Evolutionary conservation across 2,329 filamentous ascomycete genomes (phyloP).

Genomic region (Sarocladiaceae sp.): DNA sequence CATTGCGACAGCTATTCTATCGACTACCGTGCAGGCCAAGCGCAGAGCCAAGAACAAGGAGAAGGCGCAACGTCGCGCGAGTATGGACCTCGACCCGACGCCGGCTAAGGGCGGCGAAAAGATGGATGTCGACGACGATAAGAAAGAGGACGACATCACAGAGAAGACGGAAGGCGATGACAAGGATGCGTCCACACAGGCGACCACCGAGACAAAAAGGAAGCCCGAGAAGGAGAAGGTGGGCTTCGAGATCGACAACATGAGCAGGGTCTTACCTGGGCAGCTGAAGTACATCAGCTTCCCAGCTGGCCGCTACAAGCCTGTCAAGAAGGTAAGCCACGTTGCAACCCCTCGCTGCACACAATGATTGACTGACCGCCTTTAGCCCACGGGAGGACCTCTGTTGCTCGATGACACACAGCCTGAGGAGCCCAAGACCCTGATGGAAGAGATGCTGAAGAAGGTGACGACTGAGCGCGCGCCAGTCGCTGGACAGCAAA

Average conservation of each 20-base stretch:
- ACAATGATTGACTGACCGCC: slow-evolving; percentile 17
- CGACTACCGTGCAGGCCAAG: slow-evolving; percentile 94
- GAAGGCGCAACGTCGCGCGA: slow-evolving; percentile 72
- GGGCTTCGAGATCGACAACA: slow-evolving; percentile 93
- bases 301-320: slow-evolving; percentile 82
- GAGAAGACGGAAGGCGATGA: slow-evolving; percentile 58
- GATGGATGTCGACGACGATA: slow-evolving; percentile 78
- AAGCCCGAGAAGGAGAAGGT: slow-evolving; percentile 94
- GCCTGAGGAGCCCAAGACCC: slow-evolving; percentile 68
- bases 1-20: slow-evolving; percentile 91
- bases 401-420: slow-evolving; percentile 83
- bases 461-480: slow-evolving; percentile 63
- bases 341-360: neutral
- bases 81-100: slow-evolving; percentile 87
- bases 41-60: slow-evolving; percentile 92
- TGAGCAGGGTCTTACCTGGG: slow-evolving; percentile 85
- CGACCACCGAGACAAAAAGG: slow-evolving; percentile 61
- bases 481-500: slow-evolving; percentile 42
- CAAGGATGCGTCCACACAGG: slow-evolving; percentile 45
- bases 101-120: slow-evolving; percentile 63
- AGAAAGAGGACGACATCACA: slow-evolving; percentile 41
- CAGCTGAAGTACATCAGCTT: slow-evolving; percentile 97
- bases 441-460: slow-evolving; percentile 89
- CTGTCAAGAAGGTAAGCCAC: slow-evolving; percentile 70
- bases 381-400: slow-evolving; percentile 83